phyloP scores from a whole-genome alignment of 805 yeast genomes.

The Tetrapisispora nanseiensis region DNA sequence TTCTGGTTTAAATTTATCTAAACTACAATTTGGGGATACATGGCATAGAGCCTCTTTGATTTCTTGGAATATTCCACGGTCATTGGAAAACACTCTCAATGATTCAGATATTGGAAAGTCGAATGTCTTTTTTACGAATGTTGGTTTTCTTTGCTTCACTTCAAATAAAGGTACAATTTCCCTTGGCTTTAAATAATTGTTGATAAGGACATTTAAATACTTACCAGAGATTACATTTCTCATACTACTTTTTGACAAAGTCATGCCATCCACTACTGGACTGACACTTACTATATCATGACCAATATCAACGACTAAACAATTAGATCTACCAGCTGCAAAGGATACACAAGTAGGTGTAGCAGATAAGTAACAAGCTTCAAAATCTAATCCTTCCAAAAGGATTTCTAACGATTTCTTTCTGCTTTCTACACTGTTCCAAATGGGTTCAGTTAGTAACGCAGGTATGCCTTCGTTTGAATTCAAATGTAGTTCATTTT shows the following conservation, averaged over 20 bases:
- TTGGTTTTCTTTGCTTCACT: conserved; percentile 25
- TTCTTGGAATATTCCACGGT: conserved; percentile 48
- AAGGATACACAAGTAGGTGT: conserved; percentile 83
- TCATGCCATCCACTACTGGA: conserved; percentile 76
- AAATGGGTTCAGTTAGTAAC: conserved; percentile 75
- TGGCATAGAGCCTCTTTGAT: conserved; percentile 65
- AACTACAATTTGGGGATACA: conserved; percentile 26
- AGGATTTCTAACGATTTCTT: conserved; percentile 60
- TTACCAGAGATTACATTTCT: conserved; percentile 69
- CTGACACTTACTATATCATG: conserved; percentile 69
- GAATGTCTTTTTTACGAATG: conserved; percentile 19
- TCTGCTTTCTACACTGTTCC: conserved; percentile 65
- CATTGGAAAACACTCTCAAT: conserved; percentile 46
- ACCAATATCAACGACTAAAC: conserved; percentile 79
- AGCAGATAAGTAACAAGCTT: conserved; percentile 74
- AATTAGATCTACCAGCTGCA: conserved; percentile 80
- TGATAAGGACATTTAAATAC: conserved; percentile 35
- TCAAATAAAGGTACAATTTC: conserved; percentile 27
- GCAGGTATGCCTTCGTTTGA: conserved; percentile 41
- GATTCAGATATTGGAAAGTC: conserved; percentile 33
- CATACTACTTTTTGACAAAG: conserved; percentile 56
- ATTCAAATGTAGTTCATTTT: conserved; percentile 40
- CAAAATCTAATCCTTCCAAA: conserved; percentile 58
- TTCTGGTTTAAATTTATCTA: conserved; percentile 20
- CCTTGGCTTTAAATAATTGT: conserved; percentile 27